Base-by-base conservation (phyloP, 2,329 filamentous ascomycete genomes). In the Neonectria neomacrospora region DNA sequence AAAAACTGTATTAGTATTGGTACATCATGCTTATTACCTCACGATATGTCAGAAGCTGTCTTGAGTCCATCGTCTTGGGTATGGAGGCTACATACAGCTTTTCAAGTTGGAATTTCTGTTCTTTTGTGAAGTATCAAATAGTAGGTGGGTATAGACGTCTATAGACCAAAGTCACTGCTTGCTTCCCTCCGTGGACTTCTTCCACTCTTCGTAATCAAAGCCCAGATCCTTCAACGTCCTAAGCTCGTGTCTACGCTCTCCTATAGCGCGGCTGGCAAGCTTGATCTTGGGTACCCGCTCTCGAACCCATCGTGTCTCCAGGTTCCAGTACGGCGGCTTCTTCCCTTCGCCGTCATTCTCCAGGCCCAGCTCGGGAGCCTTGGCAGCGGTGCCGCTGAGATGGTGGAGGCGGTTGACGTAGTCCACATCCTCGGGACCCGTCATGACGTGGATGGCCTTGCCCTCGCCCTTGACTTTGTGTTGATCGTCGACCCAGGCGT, bases 371-470 rank as follows among this genome's bases (percentile, higher is more conserved):
- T 62, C 63, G 8, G 58, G 55, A 2, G 53, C 67, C 41, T 56
- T 69, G 16, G 57, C 50, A 1, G 83, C 84, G 3, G 71, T 73
- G 10, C 77, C 71, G 16, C 82, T 84, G 79, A 84, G 83, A 12
- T 81, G 78, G 48, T 85, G 79, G 56, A 90, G 74, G 63, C 78
- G 78, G 67, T 90, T 90, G 67, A 90, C 85, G 67, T 90, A 89
- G 3, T 86, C 79, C 0, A 83, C 83, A 70, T 91, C 88, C 39
- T 82, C 81, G 0, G 87, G 87, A 54, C 77, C 82, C 2, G 73
- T 73, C 44, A 85, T 67, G 23, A 78, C 71, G 64, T 85, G 82
- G 12, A 83, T 78, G 7, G 73, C 68, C 22, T 74, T 78, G 20
- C 69, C 65, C n/a, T 73, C 75, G 1, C 78, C 80, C 74, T 86